Base-by-base conservation (phyloP, 2,329 filamentous ascomycete genomes). In the Hymenoscyphus infarciens region DNA sequence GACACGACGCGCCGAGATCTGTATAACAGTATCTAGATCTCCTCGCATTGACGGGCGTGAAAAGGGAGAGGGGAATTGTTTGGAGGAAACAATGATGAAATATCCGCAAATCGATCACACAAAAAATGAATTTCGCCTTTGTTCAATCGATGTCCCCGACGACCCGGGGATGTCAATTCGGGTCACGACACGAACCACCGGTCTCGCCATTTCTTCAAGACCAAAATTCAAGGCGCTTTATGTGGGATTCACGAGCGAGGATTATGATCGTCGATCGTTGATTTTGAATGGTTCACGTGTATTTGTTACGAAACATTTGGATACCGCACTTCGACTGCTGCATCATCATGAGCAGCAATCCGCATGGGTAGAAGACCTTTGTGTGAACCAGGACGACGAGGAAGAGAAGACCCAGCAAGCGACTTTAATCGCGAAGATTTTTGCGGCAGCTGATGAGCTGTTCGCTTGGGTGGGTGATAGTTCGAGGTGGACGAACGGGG, bases 381-480 rank as follows among this genome's bases (percentile, higher is more conserved):
- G 64, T 53, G 63, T 64, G 49, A 64, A 66, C 27, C 64, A 64
- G n/a, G 42, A 56, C 2, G 62, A 66, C 22, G 56, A 53, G 29
- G 25, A 22, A 13, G 62, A 66, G 33, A 60, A 42, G 39, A 57
- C 45, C 7, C 57, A 56, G 25, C 64, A 66, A 56, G 60, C 61
- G 11, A 33, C 29, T 11, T 45, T 59, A 16, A 62, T 64, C 57
- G 35, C 35, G 35, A 42, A 53, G 11, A 66, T 64, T 16, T 66
- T 62, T 33, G 35, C 42, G 2, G 25, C 60, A 27, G 60, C 60
- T 6, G 25, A 35, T 13, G 57, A 57, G 22, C 52, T 57, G 7
- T 39, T 66, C 4, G 62, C 60, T 27, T 66, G 60, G 60, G 19
- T 64, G 7, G 64, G 64, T 7, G 60, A 56, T 25, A 57, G 39